These are phyloP conservation scores for Dactylellina sp. DNA, from an alignment of 2,329 filamentous ascomycete genomes.

Conservation along the genomic window DNA sequence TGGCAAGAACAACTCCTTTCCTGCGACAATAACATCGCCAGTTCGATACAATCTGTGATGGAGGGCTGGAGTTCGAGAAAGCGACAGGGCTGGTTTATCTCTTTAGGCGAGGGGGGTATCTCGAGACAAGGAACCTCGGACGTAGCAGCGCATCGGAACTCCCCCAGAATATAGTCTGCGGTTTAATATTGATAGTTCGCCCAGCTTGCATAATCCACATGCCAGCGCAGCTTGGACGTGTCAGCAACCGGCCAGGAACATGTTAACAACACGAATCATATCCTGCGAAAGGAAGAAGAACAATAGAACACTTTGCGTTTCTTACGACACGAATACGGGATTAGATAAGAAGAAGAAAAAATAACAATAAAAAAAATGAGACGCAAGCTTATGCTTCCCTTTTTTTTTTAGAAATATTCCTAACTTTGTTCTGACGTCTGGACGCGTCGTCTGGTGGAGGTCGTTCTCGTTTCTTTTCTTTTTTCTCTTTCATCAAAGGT, in stretches of 20 bases:
- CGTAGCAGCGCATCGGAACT: slow-evolving; percentile 42
- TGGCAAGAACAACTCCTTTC: no score
- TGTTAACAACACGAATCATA: no score
- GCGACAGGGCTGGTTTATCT: slow-evolving; percentile 32
- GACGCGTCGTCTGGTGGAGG: no score
- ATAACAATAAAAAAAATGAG: not conserved
- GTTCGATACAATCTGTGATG: slow-evolving; percentile 10
- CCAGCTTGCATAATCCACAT: no score
- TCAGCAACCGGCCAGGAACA: no score
- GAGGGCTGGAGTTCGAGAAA: slow-evolving; percentile 33
- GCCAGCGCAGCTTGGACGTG: no score
- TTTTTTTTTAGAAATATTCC: not conserved
- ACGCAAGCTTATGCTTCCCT: not conserved
- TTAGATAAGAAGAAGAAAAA: not conserved
- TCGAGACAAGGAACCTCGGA: not conserved
- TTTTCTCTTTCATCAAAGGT: slow-evolving; percentile 6
- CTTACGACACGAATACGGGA: not conserved
- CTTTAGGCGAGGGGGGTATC: not conserved
- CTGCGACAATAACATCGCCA: not conserved
- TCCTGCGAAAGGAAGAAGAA: no score
- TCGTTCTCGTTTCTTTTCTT: no score
- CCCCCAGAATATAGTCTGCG: slow-evolving; percentile 43
- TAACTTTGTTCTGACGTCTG: slow-evolving; percentile 21
- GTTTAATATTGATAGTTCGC: slow-evolving; percentile 23
- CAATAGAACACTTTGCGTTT: no score